Evolutionary conservation across 495 filamentous ascomycete species (phyloP), one percentile per base, ranked within the genome.

Genomic region (Neurospora discreta): DNA sequence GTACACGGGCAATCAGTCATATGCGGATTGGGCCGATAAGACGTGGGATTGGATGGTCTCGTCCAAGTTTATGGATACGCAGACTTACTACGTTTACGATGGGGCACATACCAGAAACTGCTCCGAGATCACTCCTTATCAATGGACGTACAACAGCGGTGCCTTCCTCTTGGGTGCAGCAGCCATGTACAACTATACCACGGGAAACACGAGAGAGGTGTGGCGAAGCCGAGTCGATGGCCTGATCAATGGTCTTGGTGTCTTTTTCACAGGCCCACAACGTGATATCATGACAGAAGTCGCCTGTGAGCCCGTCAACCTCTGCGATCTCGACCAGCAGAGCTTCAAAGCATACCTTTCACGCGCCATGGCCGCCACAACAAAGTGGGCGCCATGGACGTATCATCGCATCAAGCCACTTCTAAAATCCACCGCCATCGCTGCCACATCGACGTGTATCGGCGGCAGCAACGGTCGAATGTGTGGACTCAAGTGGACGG

Each of bases 331-430:
- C 70, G 92, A 95, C 80, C 90, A 93, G 76, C 88, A 89, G 69
- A 88, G 89, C 33, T 95, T 96, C 86, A 95, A 95, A 77, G 91
- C 91, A 5, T 91, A 93, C 74, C 83, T 93, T 9, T 83, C 90
- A 8, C 87, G 90, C 7, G 95, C 92, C 91, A 87, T 97, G 82
- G 89, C 90, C 1, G 85, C 88, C 8, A 88, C 89, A 6, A 89
- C 89, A 1, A 88, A 93, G 72, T 85, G 94, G 82, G 89, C 87
- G 7, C 90, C 90, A 5, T 90, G 86, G 76, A 92, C 89, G 3
- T 83, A 80, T 58, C 73, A 82, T 46, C 77, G 79, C 13, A 88
- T 96, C 77, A 86, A 90, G 78, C 87, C 88, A 0, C 83, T 88
- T 65, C 83, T 97, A 11, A 78, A 81, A 46, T 84, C 86, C 3